phyloP scores from a whole-genome alignment of 257 asterid genomes.

The Nicotiana knightiana region DNA sequence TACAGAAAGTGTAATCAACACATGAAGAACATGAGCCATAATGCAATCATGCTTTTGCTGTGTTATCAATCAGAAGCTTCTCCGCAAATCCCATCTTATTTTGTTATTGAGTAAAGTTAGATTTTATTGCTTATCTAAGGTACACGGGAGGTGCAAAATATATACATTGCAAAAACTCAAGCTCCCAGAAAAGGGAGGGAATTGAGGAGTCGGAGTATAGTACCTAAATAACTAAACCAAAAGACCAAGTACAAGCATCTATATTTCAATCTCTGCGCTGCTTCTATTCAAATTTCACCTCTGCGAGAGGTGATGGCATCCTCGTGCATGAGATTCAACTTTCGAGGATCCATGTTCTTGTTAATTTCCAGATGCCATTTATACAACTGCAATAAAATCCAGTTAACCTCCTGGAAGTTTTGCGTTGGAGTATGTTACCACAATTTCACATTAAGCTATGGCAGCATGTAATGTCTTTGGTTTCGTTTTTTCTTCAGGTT shows the following conservation, averaged over 20 bases:
- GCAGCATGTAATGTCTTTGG: not conserved
- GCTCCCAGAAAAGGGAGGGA: not conserved
- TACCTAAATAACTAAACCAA: not conserved
- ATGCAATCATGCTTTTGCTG: not conserved
- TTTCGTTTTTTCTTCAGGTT: not conserved
- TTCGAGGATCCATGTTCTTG: not conserved
- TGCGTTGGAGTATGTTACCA: not conserved
- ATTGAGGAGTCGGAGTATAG: not conserved
- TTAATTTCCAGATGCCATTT: not conserved
- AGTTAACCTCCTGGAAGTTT: not conserved
- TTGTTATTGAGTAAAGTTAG: not conserved
- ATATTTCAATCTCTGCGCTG: not conserved
- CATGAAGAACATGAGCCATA: not conserved
- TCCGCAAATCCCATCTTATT: not conserved
- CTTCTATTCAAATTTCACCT: not conserved
- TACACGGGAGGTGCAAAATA: not conserved
- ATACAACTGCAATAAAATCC: not conserved
- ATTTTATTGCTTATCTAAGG: not conserved
- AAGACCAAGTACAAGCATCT: not conserved
- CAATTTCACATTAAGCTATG: not conserved
- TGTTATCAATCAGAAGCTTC: not conserved
- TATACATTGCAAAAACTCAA: not conserved
- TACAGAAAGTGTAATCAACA: not conserved
- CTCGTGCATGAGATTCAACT: constrained; percentile 3
- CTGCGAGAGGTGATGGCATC: not conserved